Percentiles rank a stretch among this genome's conserved stretches.
These are phyloP conservation scores for Ambrosiella cleistominuta DNA, from an alignment of 2,329 filamentous ascomycete species.

Conservation along the genomic window DNA sequence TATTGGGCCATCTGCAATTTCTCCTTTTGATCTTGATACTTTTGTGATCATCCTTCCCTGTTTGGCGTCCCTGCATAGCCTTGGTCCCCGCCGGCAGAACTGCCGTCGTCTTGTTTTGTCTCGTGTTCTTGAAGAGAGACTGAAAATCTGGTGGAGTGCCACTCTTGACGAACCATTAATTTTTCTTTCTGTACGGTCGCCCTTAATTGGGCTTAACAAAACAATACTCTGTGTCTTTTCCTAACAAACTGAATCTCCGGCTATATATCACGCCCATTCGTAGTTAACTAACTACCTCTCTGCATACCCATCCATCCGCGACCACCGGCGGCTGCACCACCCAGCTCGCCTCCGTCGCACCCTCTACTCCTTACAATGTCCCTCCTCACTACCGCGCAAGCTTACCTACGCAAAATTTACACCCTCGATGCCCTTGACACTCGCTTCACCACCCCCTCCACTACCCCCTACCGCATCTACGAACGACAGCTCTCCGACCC, in stretches of 20 bases:
- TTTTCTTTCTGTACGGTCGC: too few species aligned
- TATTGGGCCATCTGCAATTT: neutral
- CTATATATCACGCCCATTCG: too few species aligned
- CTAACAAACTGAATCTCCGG: too few species aligned
- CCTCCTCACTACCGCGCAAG: neutral
- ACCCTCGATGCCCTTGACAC: slow-evolving; percentile 45
- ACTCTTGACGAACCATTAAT: too few species aligned
- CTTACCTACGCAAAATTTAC: slow-evolving; percentile 32
- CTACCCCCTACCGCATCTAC: slow-evolving; percentile 42
- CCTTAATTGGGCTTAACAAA: too few species aligned
- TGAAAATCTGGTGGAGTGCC: neutral
- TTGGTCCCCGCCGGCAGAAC: neutral
- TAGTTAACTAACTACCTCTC: too few species aligned
- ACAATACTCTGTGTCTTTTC: too few species aligned
- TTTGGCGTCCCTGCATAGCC: neutral
- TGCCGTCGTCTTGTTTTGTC: neutral
- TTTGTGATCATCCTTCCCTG: neutral
- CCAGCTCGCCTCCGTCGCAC: neutral
- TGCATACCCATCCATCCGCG: too few species aligned
- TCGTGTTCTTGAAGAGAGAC: neutral
- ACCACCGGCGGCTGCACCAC: neutral
- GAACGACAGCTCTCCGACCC: slow-evolving; percentile 20
- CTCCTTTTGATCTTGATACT: neutral
- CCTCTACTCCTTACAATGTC: neutral
- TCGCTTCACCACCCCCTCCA: slow-evolving; percentile 50